Conservation (phyloP, 176 grass and related monocot species). For the Eleusine indica region DNA sequence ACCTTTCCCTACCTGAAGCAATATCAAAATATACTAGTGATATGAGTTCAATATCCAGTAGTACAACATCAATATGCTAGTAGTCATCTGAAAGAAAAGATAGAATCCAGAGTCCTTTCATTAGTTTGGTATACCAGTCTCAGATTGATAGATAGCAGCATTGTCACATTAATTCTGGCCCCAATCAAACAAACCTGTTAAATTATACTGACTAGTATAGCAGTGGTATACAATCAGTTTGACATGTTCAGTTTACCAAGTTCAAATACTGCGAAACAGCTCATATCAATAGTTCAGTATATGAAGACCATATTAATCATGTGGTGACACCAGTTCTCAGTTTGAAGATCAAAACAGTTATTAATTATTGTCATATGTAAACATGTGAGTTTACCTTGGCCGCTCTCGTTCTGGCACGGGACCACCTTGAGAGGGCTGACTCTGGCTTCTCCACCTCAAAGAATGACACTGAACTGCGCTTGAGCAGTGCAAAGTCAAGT, state of each 20-base stretch:
- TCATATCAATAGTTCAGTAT: background rate
- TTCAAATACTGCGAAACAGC: slow-evolving; percentile 15
- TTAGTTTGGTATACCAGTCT: background rate
- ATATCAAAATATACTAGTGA: background rate
- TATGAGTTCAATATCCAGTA: slow-evolving; percentile 23
- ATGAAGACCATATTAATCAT: background rate
- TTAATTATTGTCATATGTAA: background rate
- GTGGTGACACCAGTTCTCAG: background rate
- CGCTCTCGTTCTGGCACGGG: slow-evolving; percentile 73
- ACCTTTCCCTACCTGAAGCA: slow-evolving; percentile 87
- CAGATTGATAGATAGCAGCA: background rate
- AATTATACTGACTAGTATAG: slow-evolving; percentile 13
- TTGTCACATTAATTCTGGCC: background rate
- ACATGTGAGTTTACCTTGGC: slow-evolving; percentile 65
- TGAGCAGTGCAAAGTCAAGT: slow-evolving; percentile 82
- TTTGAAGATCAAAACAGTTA: slow-evolving; percentile 9
- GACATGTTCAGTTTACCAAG: background rate
- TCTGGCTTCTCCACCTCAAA: slow-evolving; percentile 77
- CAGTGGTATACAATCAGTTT: slow-evolving; percentile 20
- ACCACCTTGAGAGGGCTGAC: slow-evolving; percentile 79
- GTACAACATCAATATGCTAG: background rate
- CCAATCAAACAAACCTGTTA: background rate
- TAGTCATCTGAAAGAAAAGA: slow-evolving; percentile 15
- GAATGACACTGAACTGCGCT: slow-evolving; percentile 83
- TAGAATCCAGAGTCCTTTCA: background rate